Base-by-base conservation (phyloP, 176 grass and related monocot genomes). In the Aegilops umbellulata region DNA sequence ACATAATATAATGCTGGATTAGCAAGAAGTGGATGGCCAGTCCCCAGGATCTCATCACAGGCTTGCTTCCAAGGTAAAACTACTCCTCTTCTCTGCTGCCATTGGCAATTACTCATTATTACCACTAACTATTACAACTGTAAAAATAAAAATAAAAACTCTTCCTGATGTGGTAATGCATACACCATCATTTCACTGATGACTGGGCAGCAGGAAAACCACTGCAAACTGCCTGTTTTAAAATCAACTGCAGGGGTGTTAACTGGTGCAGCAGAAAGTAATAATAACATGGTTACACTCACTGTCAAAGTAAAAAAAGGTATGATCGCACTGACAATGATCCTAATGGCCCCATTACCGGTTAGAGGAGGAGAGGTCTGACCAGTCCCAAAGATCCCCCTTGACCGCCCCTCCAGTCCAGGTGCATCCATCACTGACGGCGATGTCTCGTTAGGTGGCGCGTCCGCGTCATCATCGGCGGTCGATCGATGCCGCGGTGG, bases 1-100 rank as follows among this genome's bases (percentile, higher is more conserved):
- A 25, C 30, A 78, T 86, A 65, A 39, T 38, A 90, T 63, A 82
- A 63, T 77, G 64, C 27, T 65, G 30, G 58, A 65, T 69, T 42
- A 11, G 79, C 55, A 78, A 38, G 74, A 62, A 90, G 84, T 86
- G 86, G 85, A 77, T 70, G 82, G 85, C 82, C 86, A 91, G 81
- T 44, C 63, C 1, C 47, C 69, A 65, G 47, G 69, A 41, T 30
- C 20, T 76, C 69, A 85, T 76, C 69, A 81, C 74, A 69, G 69
- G 60, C 9, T 53, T 53, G 16, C 53, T 3, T 58, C 8, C 53
- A 58, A 58, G 53, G 83, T 60, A 76, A 81, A 83, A 49, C 64
- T 26, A 31, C 44, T 65, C 23, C 22, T 69, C 89, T 63, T 88
- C 23, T 63, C 23, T 63, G 81, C 62, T 51, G 81, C 75, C 39